Base-by-base conservation (phyloP, 2,329 filamentous ascomycete genomes). In the Dothiorella sarmentorum region DNA sequence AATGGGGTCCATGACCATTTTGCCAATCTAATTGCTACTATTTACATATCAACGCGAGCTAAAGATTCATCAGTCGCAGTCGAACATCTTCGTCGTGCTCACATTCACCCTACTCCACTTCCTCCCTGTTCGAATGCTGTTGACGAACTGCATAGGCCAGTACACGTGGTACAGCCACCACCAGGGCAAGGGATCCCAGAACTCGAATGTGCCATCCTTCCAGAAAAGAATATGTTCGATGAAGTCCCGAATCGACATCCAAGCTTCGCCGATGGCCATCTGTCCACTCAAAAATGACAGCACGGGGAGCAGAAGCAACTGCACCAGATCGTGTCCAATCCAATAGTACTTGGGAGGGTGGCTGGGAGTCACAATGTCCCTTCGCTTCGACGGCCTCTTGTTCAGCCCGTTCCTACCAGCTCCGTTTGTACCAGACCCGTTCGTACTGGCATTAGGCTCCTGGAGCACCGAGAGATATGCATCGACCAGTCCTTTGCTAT, bases 101-200 rank as follows among this genome's bases (percentile, higher is more conserved):
- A 89, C 84, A 69, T 90, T 89, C 35, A 87, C 69, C 61, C 85
- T 76, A 61, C 81, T 85, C 87, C 86, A 90, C 59, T 73, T 75
- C 61, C 67, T 76, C 1, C 82, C 77, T 3, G 67, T 68, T 65
- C 68, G 68, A 58, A 81, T 73, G 51, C 72, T 76, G 58, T 65
- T 67, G 5, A 78, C 45, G 64, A 89, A 85, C 60, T 76, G 74
- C 53, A 69, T 64, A 1, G 79, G 80, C 80, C 80, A 82, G 63
- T 80, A 82, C 7, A 80, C 69, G 65, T 81, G 79, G 63, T 82
- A 81, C 13, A 82, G 66, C 66, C 75, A 78, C 68, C 77, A 81
- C 60, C 75, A 79, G 2, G 79, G 80, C 60, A 77, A 59, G 1
- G 80, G 80, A 64, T 82, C 80, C 72, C 75, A 78, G 11, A 76